Evolutionary conservation across 345 rosid genomes (phyloP), one percentile per base, ranked within the genome.

Genomic region (Camelina sativa): DNA sequence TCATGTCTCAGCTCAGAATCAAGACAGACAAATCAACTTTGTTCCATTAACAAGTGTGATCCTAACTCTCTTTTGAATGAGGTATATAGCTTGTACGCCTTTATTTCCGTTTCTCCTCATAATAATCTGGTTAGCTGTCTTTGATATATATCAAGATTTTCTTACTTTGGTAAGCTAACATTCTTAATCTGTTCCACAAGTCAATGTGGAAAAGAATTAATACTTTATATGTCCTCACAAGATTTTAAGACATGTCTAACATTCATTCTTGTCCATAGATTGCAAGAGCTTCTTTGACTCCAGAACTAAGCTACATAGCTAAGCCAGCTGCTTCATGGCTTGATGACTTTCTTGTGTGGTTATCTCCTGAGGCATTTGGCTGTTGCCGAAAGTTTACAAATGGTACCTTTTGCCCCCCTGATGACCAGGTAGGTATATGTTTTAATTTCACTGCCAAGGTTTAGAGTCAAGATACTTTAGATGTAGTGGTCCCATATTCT

Each of bases 241-340:
- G n/a, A 3, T 23, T 43, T 23, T 25, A 40, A 20, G 32, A 12
- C 12, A 40, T 62, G 3, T 28, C 30, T 67, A 47, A 16, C 19
- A 57, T 67, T 32, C 46, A 32, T 61, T 62, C 1, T 59, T 72
- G 37, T 78, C 37, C 44, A 61, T 43, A 92, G 99, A 95, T 95
- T 74, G 73, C 97, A 38, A 90, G 85, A 74, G 97, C 90, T 79
- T 95, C 99, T 19, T 80, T 87, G 77, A 78, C 80, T 38, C 92
- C 99, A 48, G 84, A 89, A 79, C 84, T 89, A 76, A 95, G 94
- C 86, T 88, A 88, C 79, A 87, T 95, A 78, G 99, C 99, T 61
- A 95, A 88, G 87, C 97, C 97, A 80, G 97, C 99, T 72, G 99
- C 99, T 82, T 92, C 99, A 20, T 95, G 97, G 99, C 93, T 95